Base-by-base conservation (phyloP, 768 basidiomycete genomes). In the Steccherinum ochraceum region DNA sequence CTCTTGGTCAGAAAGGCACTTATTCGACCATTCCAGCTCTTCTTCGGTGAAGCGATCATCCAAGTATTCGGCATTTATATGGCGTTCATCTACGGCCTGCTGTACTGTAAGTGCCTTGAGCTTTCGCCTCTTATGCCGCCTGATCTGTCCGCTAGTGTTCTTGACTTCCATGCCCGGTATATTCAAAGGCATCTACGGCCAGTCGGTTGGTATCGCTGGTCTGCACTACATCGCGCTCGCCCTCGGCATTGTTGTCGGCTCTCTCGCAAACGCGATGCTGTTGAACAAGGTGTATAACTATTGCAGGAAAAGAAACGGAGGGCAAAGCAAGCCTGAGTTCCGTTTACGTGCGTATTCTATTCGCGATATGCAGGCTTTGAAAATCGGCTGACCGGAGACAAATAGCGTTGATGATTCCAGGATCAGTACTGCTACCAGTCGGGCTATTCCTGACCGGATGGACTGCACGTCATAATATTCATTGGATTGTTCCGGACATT, bases 401-500 rank as follows among this genome's bases (percentile, higher is more conserved):
- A 4, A 20, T 39, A 84, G 82, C 79, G 0, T 66, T 75, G 1
- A 79, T 84, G 74, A 52, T 83, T 5, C 69, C 77, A 3, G 81
- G 76, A 1, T 75, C 78, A 0, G 52, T 83, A 12, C 10, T 79
- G 4, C 67, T 87, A 16, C 86, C 89, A 0, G 62, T 79, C n/a
- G 87, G 86, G 0, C 64, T 89, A 11, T 63, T 91, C 11, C 67
- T 89, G 2, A 60, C 77, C 5, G 86, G 88, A 1, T 90, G 87
- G 84, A 67, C 77, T 0, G 81, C 81, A 1, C 68, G 85, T 54
- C 57, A 70, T 0, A 62, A 69, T 18, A 61, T 81, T 0, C 79
- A 79, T 52, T 92, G 89, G 89, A 80, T 89, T 49, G 81, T 70
- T 0, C 74, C 79, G 1, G 84, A 87, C 56, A 72, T 88, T 24